These are phyloP conservation scores for Wickerhamiella vanderwaltii DNA, from an alignment of 805 yeast genomes.

Conservation along the genomic window DNA sequence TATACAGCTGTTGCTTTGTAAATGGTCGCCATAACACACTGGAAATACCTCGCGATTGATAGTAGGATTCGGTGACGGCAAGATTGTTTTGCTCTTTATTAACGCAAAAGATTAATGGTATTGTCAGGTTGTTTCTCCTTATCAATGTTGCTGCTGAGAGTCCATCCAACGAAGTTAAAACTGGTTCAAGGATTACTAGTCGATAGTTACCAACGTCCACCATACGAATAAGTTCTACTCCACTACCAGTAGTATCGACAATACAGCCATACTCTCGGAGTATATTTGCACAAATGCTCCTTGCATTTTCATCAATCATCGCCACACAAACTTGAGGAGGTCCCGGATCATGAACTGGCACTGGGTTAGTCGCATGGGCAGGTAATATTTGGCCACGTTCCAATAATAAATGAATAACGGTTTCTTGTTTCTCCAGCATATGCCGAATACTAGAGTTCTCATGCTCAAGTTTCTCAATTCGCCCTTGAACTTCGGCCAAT, in stretches of 20 bases:
- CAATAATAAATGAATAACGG: not conserved
- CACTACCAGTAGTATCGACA: constrained; percentile 87
- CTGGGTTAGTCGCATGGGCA: not conserved
- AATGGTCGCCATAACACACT: constrained; percentile 92
- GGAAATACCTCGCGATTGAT: constrained; percentile 72
- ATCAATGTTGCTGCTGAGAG: constrained; percentile 82
- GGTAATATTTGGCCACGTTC: not conserved
- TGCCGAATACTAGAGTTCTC: constrained; percentile 11
- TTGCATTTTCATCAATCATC: constrained; percentile 46
- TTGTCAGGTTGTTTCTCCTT: constrained; percentile 58
- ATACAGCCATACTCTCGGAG: constrained; percentile 80
- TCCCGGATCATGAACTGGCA: not conserved
- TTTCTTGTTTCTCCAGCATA: constrained; percentile 5
- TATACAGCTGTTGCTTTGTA: constrained; percentile 70
- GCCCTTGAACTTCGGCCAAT: constrained; percentile 21
- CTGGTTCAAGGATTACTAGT: constrained; percentile 44
- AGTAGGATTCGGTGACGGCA: constrained; percentile 32
- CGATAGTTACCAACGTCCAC: constrained; percentile 53
- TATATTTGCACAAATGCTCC: constrained; percentile 73
- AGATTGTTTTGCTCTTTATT: constrained; percentile 13
- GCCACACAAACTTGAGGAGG: constrained; percentile 24
- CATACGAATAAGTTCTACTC: constrained; percentile 73
- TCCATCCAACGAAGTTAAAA: constrained; percentile 47
- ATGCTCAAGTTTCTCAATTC: constrained; percentile 19
- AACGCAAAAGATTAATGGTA: constrained; percentile 64